A percentile compares a stretch with the other conserved stretches of the same genome.
phyloP scores from a whole-genome alignment of 2,329 filamentous ascomycete genomes.

The Fusarium sp. region DNA sequence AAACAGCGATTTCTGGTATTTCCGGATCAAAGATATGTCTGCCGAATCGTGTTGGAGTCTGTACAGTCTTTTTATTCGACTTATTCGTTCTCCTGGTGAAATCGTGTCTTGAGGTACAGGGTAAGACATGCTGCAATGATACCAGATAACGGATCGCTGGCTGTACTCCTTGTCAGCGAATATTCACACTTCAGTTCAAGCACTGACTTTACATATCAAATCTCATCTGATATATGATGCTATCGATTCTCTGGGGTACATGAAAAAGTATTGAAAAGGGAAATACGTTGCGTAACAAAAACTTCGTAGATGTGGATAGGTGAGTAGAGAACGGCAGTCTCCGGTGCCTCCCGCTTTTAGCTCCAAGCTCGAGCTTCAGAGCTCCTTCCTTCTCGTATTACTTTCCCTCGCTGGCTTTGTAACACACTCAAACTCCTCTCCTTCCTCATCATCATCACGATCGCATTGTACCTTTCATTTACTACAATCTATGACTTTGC shows the following conservation, averaged over 20 bases:
- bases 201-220: neutral
- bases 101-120: neutral
- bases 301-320: neutral
- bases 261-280: neutral
- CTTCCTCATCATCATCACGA: neutral
- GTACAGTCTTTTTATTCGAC: neutral
- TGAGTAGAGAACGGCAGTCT: neutral
- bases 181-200: neutral
- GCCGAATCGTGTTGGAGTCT: neutral
- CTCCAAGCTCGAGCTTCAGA: slow-evolving; percentile 7
- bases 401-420: neutral
- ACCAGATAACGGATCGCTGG: neutral
- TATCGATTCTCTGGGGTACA: too few species aligned
- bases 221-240: neutral
- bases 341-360: slow-evolving; percentile 20
- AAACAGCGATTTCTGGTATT: neutral
- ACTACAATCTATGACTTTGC: neutral
- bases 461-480: neutral
- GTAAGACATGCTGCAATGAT: neutral
- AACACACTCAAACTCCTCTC: neutral
- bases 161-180: neutral
- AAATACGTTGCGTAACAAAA: slow-evolving; percentile 1
- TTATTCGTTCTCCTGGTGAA: neutral
- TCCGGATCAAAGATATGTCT: neutral
- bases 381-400: neutral